Conservation (phyloP, 768 basidiomycete genomes). For the Panus rudis region DNA sequence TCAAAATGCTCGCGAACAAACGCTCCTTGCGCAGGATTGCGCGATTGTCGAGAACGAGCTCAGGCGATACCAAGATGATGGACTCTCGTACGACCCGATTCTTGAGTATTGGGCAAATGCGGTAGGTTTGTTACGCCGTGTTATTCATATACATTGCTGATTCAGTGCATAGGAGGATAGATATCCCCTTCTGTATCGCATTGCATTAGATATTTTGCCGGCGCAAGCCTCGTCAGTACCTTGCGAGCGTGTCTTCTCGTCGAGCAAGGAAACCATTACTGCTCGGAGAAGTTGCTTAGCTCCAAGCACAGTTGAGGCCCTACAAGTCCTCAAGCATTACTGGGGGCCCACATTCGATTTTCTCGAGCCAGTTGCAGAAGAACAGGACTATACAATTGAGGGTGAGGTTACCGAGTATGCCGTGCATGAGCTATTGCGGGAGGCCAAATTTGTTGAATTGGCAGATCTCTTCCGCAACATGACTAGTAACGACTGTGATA, state of each 20-base stretch:
- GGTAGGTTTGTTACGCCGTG: constrained; percentile 1
- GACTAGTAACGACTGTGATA: no score
- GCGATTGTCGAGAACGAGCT: background rate
- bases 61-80: background rate
- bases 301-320: constrained; percentile 4
- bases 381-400: no score
- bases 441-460: no score
- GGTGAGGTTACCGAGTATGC: no score
- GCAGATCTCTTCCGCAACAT: no score
- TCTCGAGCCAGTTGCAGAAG: no score
- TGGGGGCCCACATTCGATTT: no score
- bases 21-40: background rate
- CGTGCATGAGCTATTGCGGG: no score
- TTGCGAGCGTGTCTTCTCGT: constrained; percentile 15
- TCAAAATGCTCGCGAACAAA: background rate
- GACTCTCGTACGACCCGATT: background rate
- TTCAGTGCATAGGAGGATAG: background rate
- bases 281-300: constrained; percentile 4
- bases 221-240: constrained; percentile 11
- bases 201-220: constrained; percentile 12
- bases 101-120: background rate
- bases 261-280: constrained; percentile 8
- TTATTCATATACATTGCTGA: background rate
- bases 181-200: constrained; percentile 6
- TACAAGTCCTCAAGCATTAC: constrained; percentile 12